phyloP scores from a whole-genome alignment of 1,284 basidiomycete genomes.

The Athelia sp. region DNA sequence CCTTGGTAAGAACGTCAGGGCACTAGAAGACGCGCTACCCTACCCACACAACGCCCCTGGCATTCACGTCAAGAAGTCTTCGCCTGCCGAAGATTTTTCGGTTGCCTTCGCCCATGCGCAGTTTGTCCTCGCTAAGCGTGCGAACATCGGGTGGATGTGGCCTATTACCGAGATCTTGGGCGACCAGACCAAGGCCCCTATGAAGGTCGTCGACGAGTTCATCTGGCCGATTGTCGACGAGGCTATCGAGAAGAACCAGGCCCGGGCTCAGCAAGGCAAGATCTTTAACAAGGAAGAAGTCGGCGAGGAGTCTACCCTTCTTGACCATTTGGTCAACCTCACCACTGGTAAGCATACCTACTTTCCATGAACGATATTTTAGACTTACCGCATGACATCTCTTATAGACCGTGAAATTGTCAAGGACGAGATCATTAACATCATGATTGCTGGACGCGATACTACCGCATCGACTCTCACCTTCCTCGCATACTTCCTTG shows the following conservation, averaged over 20 bases:
- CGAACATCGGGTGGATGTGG: conserved; percentile 8
- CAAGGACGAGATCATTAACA: conserved; percentile 22
- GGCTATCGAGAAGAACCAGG: conserved; percentile 13
- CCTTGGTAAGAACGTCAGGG: conserved; percentile 29
- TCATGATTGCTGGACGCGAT: conserved; percentile 17
- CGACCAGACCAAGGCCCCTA: conserved; percentile 13
- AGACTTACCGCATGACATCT: no score
- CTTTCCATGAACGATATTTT: no score
- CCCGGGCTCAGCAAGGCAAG: no score
- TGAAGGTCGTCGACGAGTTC: conserved; percentile 13
- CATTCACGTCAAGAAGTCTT: not conserved
- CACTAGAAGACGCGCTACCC: conserved; percentile 24
- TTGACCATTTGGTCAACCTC: conserved; percentile 10
- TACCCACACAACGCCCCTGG: conserved; percentile 18
- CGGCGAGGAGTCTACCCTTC: conserved; percentile 6
- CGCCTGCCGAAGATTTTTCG: conserved; percentile 5
- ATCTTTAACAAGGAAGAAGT: no score
- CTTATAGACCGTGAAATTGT: conserved; percentile 15
- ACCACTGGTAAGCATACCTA: no score
- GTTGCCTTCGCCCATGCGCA: conserved; percentile 8
- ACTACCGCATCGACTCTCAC: conserved; percentile 21
- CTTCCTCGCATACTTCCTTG: conserved; percentile 24
- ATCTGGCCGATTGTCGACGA: conserved; percentile 14
- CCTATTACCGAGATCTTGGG: conserved; percentile 13
- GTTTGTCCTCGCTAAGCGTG: not conserved